A percentile compares a stretch with the other conserved stretches of the same genome.
Evolutionary conservation across 768 basidiomycete species (phyloP).

Genomic region (Podaxis carcinomalis): DNA sequence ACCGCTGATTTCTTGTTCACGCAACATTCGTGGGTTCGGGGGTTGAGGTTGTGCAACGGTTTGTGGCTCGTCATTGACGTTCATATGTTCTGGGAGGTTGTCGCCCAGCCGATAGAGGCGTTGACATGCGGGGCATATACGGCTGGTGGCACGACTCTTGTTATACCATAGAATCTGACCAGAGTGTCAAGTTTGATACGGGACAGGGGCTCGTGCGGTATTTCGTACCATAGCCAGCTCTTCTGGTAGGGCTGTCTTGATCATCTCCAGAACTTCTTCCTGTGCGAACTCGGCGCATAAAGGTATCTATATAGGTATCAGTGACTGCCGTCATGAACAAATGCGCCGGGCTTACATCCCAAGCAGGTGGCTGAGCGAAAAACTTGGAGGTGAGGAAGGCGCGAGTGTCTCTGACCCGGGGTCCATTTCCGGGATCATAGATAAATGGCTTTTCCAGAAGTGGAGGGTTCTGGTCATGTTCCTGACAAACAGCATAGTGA

Average conservation of each 20-base stretch:
- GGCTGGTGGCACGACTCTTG: conserved; percentile 65
- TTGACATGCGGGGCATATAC: conserved; percentile 77
- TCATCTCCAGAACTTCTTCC: conserved; percentile 71
- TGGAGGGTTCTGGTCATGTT: conserved; percentile 13
- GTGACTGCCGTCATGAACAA: neutral
- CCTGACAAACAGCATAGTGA: conserved; percentile 6
- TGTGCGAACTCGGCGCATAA: conserved; percentile 77
- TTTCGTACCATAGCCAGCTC: conserved; percentile 62
- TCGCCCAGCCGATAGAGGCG: conserved; percentile 71
- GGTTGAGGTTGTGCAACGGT: conserved; percentile 13
- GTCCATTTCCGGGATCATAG: conserved; percentile 75
- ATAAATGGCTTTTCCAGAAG: conserved; percentile 53
- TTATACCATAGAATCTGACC: conserved; percentile 79
- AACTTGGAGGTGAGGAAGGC: conserved; percentile 59
- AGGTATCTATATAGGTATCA: conserved; percentile 35
- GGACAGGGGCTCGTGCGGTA: conserved; percentile 8
- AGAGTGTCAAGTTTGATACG: neutral
- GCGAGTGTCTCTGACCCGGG: conserved; percentile 64
- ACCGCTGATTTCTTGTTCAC: conserved; percentile 73
- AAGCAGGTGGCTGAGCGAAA: conserved; percentile 62
- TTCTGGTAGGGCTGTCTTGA: conserved; percentile 62
- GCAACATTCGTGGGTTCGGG: conserved; percentile 31
- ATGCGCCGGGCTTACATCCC: conserved; percentile 31
- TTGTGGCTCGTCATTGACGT: conserved; percentile 19
- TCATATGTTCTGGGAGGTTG: conserved; percentile 44